Evolutionary conservation across 164 flowering plant species (phyloP).

Genomic region (Berberis thunbergii): DNA sequence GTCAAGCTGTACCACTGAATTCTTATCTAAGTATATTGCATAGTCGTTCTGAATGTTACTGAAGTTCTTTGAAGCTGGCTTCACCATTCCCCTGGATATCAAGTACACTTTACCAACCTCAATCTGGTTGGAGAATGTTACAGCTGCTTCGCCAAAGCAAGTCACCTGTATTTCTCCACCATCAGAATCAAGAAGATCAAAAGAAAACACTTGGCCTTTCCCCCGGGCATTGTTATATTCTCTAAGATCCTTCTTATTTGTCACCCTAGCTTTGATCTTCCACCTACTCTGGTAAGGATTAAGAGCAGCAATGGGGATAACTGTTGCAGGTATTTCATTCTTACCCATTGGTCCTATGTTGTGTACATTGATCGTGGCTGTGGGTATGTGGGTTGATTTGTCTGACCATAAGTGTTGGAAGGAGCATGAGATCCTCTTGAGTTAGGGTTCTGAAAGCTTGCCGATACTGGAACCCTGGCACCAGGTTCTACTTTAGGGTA

Average conservation of each 20-base stretch:
- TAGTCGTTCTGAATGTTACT: conserved; percentile 74
- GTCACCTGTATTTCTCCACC: conserved; percentile 94
- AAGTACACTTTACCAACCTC: conserved; percentile 77
- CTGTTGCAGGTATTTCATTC: conserved; percentile 74
- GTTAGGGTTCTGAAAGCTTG: conserved; percentile 19
- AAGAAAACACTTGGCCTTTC: conserved; percentile 88
- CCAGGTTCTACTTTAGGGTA: conserved; percentile 30
- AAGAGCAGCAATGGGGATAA: conserved; percentile 80
- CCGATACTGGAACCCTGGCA: conserved; percentile 19
- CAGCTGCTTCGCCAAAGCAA: conserved; percentile 88
- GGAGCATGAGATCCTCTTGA: conserved; percentile 30
- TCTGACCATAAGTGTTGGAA: conserved; percentile 25
- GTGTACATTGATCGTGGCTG: conserved; percentile 60
- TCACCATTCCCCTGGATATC: conserved; percentile 69
- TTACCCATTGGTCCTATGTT: conserved; percentile 72
- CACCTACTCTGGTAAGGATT: conserved; percentile 88
- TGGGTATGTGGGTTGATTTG: conserved; percentile 37
- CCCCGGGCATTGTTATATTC: conserved; percentile 72
- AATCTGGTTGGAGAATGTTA: conserved; percentile 69
- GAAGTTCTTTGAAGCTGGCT: conserved; percentile 72
- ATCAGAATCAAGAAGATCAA: conserved; percentile 91
- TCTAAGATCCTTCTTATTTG: conserved; percentile 69
- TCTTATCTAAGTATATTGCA: conserved; percentile 58
- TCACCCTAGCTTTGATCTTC: conserved; percentile 95
- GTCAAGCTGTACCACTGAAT: conserved; percentile 65